Evolutionary conservation across 2,329 filamentous ascomycete genomes (phyloP), one percentile per base, ranked within the genome.

Genomic region (Paecilomyces dactylethromorphus): DNA sequence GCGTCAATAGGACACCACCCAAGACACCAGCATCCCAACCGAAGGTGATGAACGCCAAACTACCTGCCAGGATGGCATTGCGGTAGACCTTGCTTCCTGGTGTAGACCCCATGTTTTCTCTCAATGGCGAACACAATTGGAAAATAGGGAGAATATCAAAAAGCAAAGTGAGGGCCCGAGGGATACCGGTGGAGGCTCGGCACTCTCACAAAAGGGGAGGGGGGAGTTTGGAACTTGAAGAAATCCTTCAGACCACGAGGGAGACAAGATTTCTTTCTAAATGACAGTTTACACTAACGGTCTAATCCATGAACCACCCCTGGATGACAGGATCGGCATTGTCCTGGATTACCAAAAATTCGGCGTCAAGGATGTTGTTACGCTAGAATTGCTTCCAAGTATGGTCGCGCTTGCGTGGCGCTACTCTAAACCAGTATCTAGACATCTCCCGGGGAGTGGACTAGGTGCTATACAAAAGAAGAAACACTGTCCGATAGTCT

Each of bases 21-120:
- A 73, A 60, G 7, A 74, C 71, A 58, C 71, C 71, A 10, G 70
- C 71, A 63, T 74, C 71, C 63, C 71, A 73, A 11, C 70, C 71
- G 54, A 67, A 73, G 59, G 71, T 67, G 63, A 73, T 66, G 63
- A 71, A 72, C 35, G 68, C 69, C 58, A 71, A 65, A 59, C 68
- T 45, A 45, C 39, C 39, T 18, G 39, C 39, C n/a, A 45, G n/a
- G 10, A 45, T 45, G n/a, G 39, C 39, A 18, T 45, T 45, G n/a
- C 39, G 39, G 39, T 45, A 45, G 15, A 45, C 39, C 15, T 45
- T 45, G 39, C 39, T 45, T 45, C 39, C 39, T 18, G 5, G 35
- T 8, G 35, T 1, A 45, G 35, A 45, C 15, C 39, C 39, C 39
- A 45, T 45, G n/a, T 21, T 18, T n/a, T 45, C 15, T 45, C 35